phyloP scores from a whole-genome alignment of 495 filamentous ascomycete genomes.

The Penicillium taxi region DNA sequence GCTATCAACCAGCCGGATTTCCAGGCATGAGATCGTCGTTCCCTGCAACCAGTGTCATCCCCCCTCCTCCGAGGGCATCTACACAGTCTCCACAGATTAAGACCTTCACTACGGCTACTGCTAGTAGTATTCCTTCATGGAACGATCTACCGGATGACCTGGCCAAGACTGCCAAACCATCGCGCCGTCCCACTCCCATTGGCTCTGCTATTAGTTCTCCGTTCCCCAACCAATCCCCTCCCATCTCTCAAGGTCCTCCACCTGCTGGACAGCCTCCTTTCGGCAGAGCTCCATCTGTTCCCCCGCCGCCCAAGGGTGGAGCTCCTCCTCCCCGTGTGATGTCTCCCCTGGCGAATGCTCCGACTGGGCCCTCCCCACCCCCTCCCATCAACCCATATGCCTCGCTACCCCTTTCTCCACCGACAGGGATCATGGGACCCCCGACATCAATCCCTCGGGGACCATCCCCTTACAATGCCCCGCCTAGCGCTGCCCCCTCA shows the following conservation, averaged over 20 bases:
- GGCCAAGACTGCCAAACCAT: conserved; percentile 59
- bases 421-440: conserved; percentile 31
- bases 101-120: conserved; percentile 56
- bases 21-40: no score
- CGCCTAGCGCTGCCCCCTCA: conserved; percentile 63
- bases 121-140: conserved; percentile 69
- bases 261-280: conserved; percentile 40
- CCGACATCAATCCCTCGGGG: conserved; percentile 59
- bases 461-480: conserved; percentile 81
- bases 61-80: conserved; percentile 52
- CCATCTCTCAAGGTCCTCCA: conserved; percentile 41
- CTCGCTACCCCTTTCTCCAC: conserved; percentile 36
- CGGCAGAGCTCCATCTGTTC: conserved; percentile 44
- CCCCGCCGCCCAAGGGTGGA: conserved; percentile 46
- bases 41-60: conserved; percentile 33
- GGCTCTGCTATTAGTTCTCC: conserved; percentile 53
- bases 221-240: conserved; percentile 59
- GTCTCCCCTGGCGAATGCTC: conserved; percentile 43
- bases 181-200: conserved; percentile 57
- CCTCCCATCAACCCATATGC: conserved; percentile 67
- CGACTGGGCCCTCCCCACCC: conserved; percentile 43
- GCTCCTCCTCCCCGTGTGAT: conserved; percentile 46
- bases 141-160: conserved; percentile 88
- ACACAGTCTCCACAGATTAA: conserved; percentile 51
- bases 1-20: conserved; percentile 36